Base-by-base conservation (phyloP, 208 protist genomes). In the Trypanosoma vivax region DNA sequence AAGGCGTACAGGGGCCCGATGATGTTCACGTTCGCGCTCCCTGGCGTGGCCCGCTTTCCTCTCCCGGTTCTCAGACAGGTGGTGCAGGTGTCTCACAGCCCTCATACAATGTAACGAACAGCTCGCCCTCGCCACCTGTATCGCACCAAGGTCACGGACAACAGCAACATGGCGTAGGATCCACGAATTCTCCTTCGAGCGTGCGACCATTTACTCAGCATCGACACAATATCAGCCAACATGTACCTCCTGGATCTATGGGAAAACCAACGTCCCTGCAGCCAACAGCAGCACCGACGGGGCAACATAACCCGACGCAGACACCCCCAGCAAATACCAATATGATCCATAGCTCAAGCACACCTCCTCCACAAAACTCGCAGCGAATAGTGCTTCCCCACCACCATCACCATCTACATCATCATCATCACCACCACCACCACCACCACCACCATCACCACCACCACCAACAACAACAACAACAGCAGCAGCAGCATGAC, bases 401-500 rank as follows among this genome's bases (percentile, higher is more conserved):
- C 30, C 55, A 61, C 40, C 55, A 61, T 33, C 56, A 63, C 31
- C 56, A 63, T 31, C 29, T 43, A 4, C 30, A 52, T 33, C 54
- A 21, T 41, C 40, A 35, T 11, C 53, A 46, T 2, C 48, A 49
- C 4, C 60, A 66, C 18, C 50, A 55, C 30, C 61, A 68, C 6
- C n/a, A 18, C n/a, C 39, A 43, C n/a, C 39, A 37, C 10, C 9
- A 43, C 23, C 39, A 43, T 24, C 39, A 43, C 9, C 39, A 63
- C 13, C 56, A 54, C 25, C 56, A 63, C 18, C 43, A 54, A 4
- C 30, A 31, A 35, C 56, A 24, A 24, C 56, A 34, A 13, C 53
- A 46, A 2, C 48, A 49, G 3, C 60, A 66, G 11, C 50, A 55
- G 41, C 61, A 68, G 29, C 61, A 68, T 51, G 46, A 59, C 33